phyloP scores from a whole-genome alignment of 2,329 filamentous ascomycete species.

The Phialemonium atrogriseum region DNA sequence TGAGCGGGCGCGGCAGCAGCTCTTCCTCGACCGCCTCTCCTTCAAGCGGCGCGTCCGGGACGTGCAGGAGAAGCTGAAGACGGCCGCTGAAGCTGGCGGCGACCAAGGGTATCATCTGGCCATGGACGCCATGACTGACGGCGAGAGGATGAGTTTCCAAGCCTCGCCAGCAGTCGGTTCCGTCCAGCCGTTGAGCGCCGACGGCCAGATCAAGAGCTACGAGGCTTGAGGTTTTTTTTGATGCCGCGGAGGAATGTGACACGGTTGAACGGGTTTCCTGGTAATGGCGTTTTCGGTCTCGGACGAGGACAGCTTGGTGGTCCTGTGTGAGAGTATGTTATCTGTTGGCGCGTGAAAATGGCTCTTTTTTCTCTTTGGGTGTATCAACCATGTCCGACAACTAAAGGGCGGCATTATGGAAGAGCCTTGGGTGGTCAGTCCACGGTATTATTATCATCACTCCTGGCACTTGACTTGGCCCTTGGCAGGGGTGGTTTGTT shows the following conservation, averaged over 20 bases:
- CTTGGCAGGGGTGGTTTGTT: too few relatives aligned
- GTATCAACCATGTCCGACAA: too few relatives aligned
- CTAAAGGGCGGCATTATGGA: too few relatives aligned
- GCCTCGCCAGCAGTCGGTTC: constrained; percentile 30
- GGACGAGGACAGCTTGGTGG: too few relatives aligned
- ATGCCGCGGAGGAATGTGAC: neutral
- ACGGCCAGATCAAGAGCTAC: constrained; percentile 48
- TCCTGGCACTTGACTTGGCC: too few relatives aligned
- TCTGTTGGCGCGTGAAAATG: too few relatives aligned
- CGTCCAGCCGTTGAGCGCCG: constrained; percentile 46
- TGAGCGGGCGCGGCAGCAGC: constrained; percentile 82
- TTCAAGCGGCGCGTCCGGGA: constrained; percentile 84
- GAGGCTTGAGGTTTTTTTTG: constrained; percentile 33
- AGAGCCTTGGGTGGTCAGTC: too few relatives aligned
- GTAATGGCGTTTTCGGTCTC: too few relatives aligned
- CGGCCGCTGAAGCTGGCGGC: constrained; percentile 38
- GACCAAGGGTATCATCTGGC: constrained; percentile 41
- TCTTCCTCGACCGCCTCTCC: constrained; percentile 84
- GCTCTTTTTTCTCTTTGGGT: too few relatives aligned
- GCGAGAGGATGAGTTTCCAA: constrained; percentile 46
- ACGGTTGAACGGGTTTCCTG: neutral
- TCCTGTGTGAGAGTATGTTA: too few relatives aligned
- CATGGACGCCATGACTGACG: constrained; percentile 37
- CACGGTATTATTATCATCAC: too few relatives aligned
- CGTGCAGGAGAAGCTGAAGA: constrained; percentile 67